These are phyloP conservation scores for Aspergillus brasiliensis DNA, from an alignment of 2,329 filamentous ascomycete species.

Conservation along the genomic window DNA sequence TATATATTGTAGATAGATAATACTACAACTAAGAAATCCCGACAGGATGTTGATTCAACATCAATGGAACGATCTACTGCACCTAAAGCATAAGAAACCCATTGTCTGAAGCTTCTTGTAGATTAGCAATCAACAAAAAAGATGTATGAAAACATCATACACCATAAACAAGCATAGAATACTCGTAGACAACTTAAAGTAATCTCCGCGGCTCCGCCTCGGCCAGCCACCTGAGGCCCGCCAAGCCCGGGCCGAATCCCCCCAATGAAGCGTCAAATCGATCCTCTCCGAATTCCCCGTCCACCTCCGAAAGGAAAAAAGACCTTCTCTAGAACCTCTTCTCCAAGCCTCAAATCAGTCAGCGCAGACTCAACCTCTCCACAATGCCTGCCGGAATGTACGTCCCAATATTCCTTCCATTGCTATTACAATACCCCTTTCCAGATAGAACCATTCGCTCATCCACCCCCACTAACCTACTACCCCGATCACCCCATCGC, in stretches of 20 bases:
- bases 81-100: too few relatives aligned
- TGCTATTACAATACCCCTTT: too few relatives aligned
- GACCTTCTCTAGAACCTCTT: neutral
- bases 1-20: too few relatives aligned
- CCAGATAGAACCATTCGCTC: neutral
- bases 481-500: neutral
- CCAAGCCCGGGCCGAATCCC: constrained; percentile 6
- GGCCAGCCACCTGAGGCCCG: neutral
- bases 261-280: too few relatives aligned
- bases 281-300: neutral
- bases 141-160: too few relatives aligned
- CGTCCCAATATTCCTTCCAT: neutral
- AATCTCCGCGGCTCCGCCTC: neutral
- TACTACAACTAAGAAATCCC: too few relatives aligned
- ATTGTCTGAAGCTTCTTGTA: too few relatives aligned
- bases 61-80: too few relatives aligned
- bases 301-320: neutral
- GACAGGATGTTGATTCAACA: too few relatives aligned
- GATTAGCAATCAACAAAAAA: too few relatives aligned
- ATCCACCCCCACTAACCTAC: neutral
- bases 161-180: too few relatives aligned
- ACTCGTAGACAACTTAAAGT: neutral
- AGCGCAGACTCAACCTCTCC: neutral
- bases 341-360: neutral
- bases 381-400: constrained; percentile 23